These are phyloP conservation scores for Eimeria mitis DNA, from an alignment of 169 alveolate species.

Conservation along the genomic window DNA sequence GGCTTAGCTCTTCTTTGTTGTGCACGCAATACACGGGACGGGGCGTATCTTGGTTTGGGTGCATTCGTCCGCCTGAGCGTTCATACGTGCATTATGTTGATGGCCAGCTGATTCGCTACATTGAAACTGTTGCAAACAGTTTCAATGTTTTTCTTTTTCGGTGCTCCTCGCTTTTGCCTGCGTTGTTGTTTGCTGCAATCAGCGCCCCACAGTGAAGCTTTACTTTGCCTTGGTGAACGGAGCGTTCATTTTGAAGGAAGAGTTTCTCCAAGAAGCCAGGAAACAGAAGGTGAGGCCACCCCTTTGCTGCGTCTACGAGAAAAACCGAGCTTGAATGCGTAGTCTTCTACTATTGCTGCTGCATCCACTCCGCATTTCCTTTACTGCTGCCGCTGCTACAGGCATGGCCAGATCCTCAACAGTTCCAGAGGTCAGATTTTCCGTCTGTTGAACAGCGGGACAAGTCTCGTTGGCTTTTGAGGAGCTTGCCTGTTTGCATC, in stretches of 20 bases:
- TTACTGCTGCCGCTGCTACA: conserved; percentile 3
- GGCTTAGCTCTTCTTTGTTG: neutral
- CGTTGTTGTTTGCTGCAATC: neutral
- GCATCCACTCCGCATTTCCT: neutral
- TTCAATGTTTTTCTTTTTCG: neutral
- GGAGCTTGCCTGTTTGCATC: conserved; percentile 36
- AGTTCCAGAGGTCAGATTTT: conserved; percentile 67
- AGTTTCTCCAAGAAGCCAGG: conserved; percentile 39
- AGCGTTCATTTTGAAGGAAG: conserved; percentile 45
- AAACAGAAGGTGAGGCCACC: conserved; percentile 36
- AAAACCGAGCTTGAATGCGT: neutral
- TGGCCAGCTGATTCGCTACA: neutral
- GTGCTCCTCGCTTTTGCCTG: neutral
- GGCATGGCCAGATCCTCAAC: conserved; percentile 76
- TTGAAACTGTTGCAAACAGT: neutral
- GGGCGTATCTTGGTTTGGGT: neutral
- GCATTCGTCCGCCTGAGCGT: neutral
- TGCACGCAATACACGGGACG: no score
- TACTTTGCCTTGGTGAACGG: conserved; percentile 68
- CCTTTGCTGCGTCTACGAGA: neutral
- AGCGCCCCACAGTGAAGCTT: conserved; percentile 68
- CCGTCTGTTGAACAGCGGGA: conserved; percentile 35
- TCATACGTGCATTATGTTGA: neutral
- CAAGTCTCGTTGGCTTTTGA: conserved; percentile 45
- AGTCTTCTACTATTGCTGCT: neutral